Conservation (phyloP, 345 rosid genomes). For the Gossypium rotundifolium region DNA sequence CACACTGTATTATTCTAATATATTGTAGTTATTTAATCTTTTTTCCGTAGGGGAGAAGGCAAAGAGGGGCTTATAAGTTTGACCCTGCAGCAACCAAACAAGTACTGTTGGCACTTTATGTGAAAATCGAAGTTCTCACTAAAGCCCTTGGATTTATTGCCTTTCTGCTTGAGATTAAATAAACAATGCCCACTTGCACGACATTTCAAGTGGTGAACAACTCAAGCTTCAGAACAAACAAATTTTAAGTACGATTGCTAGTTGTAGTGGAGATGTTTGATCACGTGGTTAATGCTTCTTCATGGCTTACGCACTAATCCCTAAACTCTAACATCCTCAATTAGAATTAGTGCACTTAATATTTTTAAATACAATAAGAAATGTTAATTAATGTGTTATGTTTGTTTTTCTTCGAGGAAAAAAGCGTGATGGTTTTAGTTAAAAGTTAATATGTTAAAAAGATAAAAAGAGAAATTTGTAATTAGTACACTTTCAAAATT, state of each 20-base stretch:
- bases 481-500: too few species aligned
- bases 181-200: conserved; percentile 2
- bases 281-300: neutral
- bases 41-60: neutral
- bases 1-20: too few species aligned
- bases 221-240: neutral
- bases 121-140: neutral
- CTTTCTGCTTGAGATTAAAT: neutral
- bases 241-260: neutral
- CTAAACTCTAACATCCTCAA: neutral
- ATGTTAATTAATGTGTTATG: too few species aligned
- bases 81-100: neutral
- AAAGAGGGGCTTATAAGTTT: too few species aligned
- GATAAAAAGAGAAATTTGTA: too few species aligned
- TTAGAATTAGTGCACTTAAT: neutral
- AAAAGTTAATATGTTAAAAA: too few species aligned
- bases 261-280: too few species aligned
- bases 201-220: conserved; percentile 3
- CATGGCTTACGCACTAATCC: neutral
- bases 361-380: neutral
- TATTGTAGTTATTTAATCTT: too few species aligned
- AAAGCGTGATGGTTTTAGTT: too few species aligned
- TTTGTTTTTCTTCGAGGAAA: too few species aligned
- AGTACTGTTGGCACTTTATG: neutral
- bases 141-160: neutral